Percentiles rank a stretch among this genome's conserved stretches.
Conservation (phyloP, 73 alveolate genomes). For the Uronychia binucleata region DNA sequence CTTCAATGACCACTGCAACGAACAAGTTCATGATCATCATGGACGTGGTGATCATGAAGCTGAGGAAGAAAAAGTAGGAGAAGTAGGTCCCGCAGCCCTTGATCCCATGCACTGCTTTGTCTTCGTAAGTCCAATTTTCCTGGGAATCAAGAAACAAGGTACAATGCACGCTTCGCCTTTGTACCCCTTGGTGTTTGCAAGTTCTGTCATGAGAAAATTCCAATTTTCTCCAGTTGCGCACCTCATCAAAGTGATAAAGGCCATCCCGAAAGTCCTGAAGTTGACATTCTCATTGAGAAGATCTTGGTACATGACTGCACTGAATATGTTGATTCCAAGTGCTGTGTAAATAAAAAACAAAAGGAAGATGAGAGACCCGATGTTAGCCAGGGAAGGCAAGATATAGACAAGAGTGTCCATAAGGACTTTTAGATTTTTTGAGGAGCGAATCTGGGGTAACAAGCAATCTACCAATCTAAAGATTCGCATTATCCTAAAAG, state of each 20-base stretch:
- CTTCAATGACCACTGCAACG: slow-evolving; percentile 29
- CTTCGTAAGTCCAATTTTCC: neutral
- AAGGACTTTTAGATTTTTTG: slow-evolving; percentile 8
- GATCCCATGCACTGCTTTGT: neutral
- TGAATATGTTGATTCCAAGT: slow-evolving; percentile 57
- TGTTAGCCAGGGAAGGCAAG: slow-evolving; percentile 56
- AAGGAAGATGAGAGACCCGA: slow-evolving; percentile 43
- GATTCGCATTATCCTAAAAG: slow-evolving; percentile 42
- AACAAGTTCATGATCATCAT: slow-evolving; percentile 24
- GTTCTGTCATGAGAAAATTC: slow-evolving; percentile 12
- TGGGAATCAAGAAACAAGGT: neutral
- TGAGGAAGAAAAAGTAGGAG: slow-evolving; percentile 8
- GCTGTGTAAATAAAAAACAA: slow-evolving; percentile 43
- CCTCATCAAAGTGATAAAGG: slow-evolving; percentile 8
- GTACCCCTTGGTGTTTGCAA: slow-evolving; percentile 11
- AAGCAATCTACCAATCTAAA: slow-evolving; percentile 37
- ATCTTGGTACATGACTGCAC: slow-evolving; percentile 50
- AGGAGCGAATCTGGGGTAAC: slow-evolving; percentile 16
- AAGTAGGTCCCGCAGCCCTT: slow-evolving; percentile 11
- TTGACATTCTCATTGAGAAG: slow-evolving; percentile 25
- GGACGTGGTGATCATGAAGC: neutral
- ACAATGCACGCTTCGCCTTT: slow-evolving; percentile 13
- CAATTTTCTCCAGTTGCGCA: slow-evolving; percentile 34
- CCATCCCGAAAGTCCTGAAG: slow-evolving; percentile 11
- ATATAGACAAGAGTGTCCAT: slow-evolving; percentile 34